Evolutionary conservation across 768 basidiomycete species (phyloP), one percentile per base, ranked within the genome.

Genomic region (Termitomyces sp.): DNA sequence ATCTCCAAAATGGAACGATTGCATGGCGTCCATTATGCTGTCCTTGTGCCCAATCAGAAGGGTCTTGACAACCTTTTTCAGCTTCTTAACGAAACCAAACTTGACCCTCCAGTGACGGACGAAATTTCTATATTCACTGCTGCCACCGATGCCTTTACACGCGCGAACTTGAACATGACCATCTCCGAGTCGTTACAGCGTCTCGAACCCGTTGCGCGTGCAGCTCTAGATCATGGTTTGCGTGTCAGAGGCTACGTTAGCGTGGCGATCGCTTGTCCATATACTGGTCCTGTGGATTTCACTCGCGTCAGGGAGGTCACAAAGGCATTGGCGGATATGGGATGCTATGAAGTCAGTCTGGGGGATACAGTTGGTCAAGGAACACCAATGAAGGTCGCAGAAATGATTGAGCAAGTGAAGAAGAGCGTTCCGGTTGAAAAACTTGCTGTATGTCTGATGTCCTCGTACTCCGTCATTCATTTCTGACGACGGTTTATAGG

Each of bases 281-380:
- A 88, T 70, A 82, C 88, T n/a, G 95, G 95, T 2, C 74, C 75
- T 20, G 87, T 91, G 23, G 86, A 87, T 62, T 83, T 83, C 16
- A 71, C 72, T 49, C 72, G 72, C 16, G 93, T 94, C 8, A 78
- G 84, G 53, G 83, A 88, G 41, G 83, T 96, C 26, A 77, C 91
- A 0, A 81, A 82, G 62, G 85, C 82, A 63, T 70, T 98, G 38
- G 60, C 86, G 5, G 86, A 92, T 60, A 95, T 97, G 91, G 95
- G 95, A 0, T 96, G 93, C 69, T 96, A 96, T 70, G 91, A 98
- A 71, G 84, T 95, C 52, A 91, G 91, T 65, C 74, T 98, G 23
- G 94, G 93, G 0, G 96, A 98, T 69, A 98, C 95, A 2, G 90
- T 92, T 2, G 95, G 95, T 0, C 84, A 85, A 50, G 95, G 90